A percentile compares a stretch with the other conserved stretches of the same genome.
phyloP scores from a whole-genome alignment of 2,329 filamentous ascomycete genomes.

The Colletotrichum coccodes region DNA sequence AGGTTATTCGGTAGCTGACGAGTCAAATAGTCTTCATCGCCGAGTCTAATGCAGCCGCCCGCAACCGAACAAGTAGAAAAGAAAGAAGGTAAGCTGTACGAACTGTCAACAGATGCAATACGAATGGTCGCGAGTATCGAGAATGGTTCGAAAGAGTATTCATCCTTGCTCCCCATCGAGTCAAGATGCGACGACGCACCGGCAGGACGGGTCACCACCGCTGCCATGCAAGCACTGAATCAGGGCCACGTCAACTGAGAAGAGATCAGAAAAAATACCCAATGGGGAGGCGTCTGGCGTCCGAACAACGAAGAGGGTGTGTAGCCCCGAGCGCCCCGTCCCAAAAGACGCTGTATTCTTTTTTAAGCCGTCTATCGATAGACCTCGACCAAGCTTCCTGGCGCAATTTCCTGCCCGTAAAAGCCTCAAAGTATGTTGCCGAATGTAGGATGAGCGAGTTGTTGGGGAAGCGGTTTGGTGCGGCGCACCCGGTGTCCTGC shows the following conservation, averaged over 20 bases:
- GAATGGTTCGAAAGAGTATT: not conserved
- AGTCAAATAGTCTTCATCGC: too few species aligned
- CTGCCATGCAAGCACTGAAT: not conserved
- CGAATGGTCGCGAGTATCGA: not conserved
- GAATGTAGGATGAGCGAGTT: too few species aligned
- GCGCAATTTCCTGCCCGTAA: not conserved
- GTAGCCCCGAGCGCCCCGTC: not conserved
- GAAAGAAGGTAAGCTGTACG: not conserved
- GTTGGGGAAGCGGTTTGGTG: fast-evolving
- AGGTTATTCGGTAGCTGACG: not conserved
- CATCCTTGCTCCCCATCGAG: not conserved
- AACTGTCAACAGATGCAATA: not conserved
- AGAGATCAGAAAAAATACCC: not conserved
- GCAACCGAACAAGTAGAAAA: not conserved
- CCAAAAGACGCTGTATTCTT: not conserved
- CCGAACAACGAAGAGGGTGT: conserved; percentile 9
- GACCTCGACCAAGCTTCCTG: too few species aligned
- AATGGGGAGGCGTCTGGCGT: conserved; percentile 17
- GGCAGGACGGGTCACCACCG: too few species aligned
- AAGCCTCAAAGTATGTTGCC: too few species aligned
- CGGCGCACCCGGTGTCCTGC: not conserved
- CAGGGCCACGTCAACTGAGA: not conserved
- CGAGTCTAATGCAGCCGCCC: not conserved
- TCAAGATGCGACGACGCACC: not conserved
- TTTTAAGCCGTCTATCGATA: not conserved